Percentiles rank a stretch among this genome's conserved stretches.
These are phyloP conservation scores for Blastobotrys ciferrii DNA, from an alignment of 1,139 yeast genomes.

Conservation along the genomic window DNA sequence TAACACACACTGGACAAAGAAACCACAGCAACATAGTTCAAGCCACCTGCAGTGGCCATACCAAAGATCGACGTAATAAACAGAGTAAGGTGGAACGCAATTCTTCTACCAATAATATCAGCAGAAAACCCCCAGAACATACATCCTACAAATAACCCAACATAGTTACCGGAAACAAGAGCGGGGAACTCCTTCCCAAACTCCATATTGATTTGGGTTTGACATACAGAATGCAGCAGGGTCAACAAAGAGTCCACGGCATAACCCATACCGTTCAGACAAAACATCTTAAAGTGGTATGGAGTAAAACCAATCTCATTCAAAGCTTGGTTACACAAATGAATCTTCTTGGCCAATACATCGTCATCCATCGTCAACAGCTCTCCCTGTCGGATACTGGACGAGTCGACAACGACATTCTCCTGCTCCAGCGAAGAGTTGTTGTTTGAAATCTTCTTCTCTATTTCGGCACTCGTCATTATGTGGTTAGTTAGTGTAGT, in stretches of 20 bases:
- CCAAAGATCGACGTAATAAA: conserved; percentile 52
- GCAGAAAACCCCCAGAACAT: conserved; percentile 57
- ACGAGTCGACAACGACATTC: conserved; percentile 1
- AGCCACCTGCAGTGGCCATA: conserved; percentile 53
- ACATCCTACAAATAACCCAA: conserved; percentile 57
- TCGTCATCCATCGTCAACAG: conserved; percentile 19
- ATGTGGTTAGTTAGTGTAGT: not conserved
- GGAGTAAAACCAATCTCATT: conserved; percentile 31
- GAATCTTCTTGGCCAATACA: conserved; percentile 24
- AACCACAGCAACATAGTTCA: conserved; percentile 45
- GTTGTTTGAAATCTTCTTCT: not conserved
- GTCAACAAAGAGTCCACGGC: conserved; percentile 60
- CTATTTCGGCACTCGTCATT: not conserved
- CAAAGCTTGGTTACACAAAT: conserved; percentile 31
- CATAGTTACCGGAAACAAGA: conserved; percentile 44
- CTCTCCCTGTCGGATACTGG: conserved; percentile 1
- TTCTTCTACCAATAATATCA: conserved; percentile 56
- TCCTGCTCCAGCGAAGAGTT: not conserved
- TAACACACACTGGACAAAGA: conserved; percentile 44
- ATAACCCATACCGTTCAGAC: conserved; percentile 56
- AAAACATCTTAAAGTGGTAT: conserved; percentile 30
- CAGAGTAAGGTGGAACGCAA: conserved; percentile 55
- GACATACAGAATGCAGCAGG: conserved; percentile 46
- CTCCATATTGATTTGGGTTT: conserved; percentile 28
- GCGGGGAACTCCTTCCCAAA: conserved; percentile 31